phyloP scores from a whole-genome alignment of 331 rosid species.

The Stylosanthes scabra region DNA sequence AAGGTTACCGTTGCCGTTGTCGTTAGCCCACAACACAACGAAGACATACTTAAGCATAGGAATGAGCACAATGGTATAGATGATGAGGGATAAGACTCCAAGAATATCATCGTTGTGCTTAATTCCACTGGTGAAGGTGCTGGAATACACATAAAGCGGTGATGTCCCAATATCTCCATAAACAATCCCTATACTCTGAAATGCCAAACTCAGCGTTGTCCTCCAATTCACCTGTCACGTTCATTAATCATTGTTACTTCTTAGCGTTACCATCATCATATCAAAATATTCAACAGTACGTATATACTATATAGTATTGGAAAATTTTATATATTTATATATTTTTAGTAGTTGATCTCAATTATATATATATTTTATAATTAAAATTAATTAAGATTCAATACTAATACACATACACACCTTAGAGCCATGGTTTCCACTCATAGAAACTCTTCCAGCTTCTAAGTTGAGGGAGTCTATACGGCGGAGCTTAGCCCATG shows the following conservation, averaged over 20 bases:
- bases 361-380: too few species aligned
- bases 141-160: slow-evolving; percentile 71
- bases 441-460: slow-evolving; percentile 72
- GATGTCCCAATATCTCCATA: slow-evolving; percentile 97
- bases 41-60: slow-evolving; percentile 81
- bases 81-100: slow-evolving; percentile 77
- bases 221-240: slow-evolving; percentile 55
- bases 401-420: slow-evolving; percentile 27
- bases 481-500: slow-evolving; percentile 79
- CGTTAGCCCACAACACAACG: slow-evolving; percentile 80
- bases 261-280: neutral
- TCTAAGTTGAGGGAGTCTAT: slow-evolving; percentile 81
- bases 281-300: too few species aligned
- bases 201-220: slow-evolving; percentile 66
- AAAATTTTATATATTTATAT: too few species aligned
- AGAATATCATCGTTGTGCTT: slow-evolving; percentile 53
- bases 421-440: slow-evolving; percentile 38
- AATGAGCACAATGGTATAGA: slow-evolving; percentile 64
- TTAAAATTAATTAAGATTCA: too few species aligned
- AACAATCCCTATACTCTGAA: slow-evolving; percentile 84
- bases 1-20: slow-evolving; percentile 75
- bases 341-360: too few species aligned
- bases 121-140: slow-evolving; percentile 55
- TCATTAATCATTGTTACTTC: too few species aligned
- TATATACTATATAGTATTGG: too few species aligned